phyloP scores from a whole-genome alignment of 352 stramenopile genomes.

The Aphanomyces invadans region DNA sequence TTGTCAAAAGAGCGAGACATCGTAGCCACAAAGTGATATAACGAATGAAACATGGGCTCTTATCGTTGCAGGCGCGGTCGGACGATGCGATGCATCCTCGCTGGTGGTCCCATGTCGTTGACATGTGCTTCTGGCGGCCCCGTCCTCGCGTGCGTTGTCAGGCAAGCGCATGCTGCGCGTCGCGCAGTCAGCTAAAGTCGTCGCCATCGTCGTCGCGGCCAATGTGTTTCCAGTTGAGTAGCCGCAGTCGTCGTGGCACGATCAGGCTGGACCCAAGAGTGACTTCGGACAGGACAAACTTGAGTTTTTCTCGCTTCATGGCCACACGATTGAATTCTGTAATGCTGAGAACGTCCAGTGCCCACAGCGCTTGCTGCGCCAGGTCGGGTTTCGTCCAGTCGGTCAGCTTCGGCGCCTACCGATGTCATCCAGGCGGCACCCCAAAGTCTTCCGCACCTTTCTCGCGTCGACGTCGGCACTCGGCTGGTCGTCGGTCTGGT shows the following conservation, averaged over 20 bases:
- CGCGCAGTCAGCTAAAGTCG: neutral
- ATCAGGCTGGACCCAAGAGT: slow-evolving; percentile 47
- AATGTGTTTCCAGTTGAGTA: slow-evolving; percentile 55
- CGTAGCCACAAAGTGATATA: too few relatives aligned
- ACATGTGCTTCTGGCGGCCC: too few relatives aligned
- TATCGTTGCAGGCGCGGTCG: too few relatives aligned
- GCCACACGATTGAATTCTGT: slow-evolving; percentile 60
- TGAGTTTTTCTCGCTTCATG: slow-evolving; percentile 66
- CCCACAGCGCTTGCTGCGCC: slow-evolving; percentile 60
- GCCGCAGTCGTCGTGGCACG: slow-evolving; percentile 47
- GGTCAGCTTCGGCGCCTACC: slow-evolving; percentile 37
- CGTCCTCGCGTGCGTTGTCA: too few relatives aligned
- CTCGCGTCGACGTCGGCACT: too few relatives aligned
- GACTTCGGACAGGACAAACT: slow-evolving; percentile 68
- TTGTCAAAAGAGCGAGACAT: too few relatives aligned
- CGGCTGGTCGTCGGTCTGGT: too few relatives aligned
- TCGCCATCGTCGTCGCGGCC: neutral
- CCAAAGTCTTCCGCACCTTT: too few relatives aligned
- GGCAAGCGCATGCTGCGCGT: too few relatives aligned
- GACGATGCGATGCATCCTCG: too few relatives aligned
- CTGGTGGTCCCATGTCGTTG: too few relatives aligned
- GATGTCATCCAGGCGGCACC: neutral
- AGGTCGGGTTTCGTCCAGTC: slow-evolving; percentile 62
- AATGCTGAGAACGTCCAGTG: slow-evolving; percentile 53
- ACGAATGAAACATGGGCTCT: too few relatives aligned